Evolutionary conservation across 768 basidiomycete species (phyloP).

Genomic region (Suillus tomentosus): DNA sequence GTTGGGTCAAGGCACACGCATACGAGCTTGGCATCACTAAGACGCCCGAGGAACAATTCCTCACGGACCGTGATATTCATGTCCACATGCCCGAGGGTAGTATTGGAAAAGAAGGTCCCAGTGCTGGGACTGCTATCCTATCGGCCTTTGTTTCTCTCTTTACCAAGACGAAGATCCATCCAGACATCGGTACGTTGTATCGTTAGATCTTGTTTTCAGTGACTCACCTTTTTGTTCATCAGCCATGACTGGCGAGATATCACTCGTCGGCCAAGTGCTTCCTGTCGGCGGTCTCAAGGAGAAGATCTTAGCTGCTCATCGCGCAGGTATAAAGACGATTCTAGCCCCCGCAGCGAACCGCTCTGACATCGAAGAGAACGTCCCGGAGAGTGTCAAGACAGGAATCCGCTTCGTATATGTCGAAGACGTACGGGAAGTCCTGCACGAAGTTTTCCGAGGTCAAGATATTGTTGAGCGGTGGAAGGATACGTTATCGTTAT

Average conservation of each 20-base stretch:
- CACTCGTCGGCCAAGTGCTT: conserved; percentile 92
- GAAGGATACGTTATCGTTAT: conserved; percentile 57
- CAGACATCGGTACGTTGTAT: conserved; percentile 76
- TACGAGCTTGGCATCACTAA: conserved; percentile 85
- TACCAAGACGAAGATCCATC: conserved; percentile 78
- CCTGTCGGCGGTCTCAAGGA: conserved; percentile 96
- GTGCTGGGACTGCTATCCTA: conserved; percentile 92
- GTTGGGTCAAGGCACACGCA: conserved; percentile 92
- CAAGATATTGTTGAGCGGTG: conserved; percentile 60
- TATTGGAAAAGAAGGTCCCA: conserved; percentile 94
- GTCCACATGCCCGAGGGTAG: conserved; percentile 97
- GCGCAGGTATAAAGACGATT: conserved; percentile 94
- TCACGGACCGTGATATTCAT: conserved; percentile 88
- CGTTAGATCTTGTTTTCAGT: conserved; percentile 8
- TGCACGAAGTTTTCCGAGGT: conserved; percentile 83
- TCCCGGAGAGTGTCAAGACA: conserved; percentile 92
- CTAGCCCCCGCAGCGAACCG: conserved; percentile 86
- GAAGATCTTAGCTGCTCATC: conserved; percentile 95
- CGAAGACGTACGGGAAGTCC: conserved; percentile 87
- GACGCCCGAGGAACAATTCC: conserved; percentile 68
- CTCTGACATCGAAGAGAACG: conserved; percentile 96
- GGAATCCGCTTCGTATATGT: conserved; percentile 96
- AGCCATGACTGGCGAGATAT: conserved; percentile 99
- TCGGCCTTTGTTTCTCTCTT: conserved; percentile 91
- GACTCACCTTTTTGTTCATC: not conserved